Percentiles rank a stretch among this genome's conserved stretches.
Evolutionary conservation across 1,284 basidiomycete genomes (phyloP).

Genomic region (Ustilago trichophora): DNA sequence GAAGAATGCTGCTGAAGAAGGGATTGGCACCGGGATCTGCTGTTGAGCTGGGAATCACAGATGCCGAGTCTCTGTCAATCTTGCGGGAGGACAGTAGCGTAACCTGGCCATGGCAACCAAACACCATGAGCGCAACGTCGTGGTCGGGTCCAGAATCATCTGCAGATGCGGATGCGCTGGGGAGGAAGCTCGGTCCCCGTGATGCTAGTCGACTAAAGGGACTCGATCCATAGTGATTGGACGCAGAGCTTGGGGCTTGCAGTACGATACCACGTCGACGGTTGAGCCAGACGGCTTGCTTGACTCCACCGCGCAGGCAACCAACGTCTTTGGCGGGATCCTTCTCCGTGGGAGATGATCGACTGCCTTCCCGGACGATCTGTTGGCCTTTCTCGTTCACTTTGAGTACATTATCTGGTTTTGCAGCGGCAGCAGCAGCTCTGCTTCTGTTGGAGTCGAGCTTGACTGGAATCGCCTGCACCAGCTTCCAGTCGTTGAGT

Average conservation of each 20-base stretch:
- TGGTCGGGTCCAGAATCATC: constrained; percentile 17
- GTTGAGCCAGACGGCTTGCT: constrained; percentile 32
- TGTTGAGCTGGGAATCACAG: neutral
- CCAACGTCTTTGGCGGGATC: neutral
- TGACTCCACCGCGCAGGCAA: constrained; percentile 16
- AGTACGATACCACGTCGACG: constrained; percentile 29
- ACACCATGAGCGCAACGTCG: constrained; percentile 34
- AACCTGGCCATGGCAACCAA: constrained; percentile 37
- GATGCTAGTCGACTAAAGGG: constrained; percentile 21
- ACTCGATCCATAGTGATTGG: constrained; percentile 19
- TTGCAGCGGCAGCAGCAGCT: neutral
- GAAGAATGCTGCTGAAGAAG: constrained; percentile 26
- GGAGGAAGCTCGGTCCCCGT: constrained; percentile 19
- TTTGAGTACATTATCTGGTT: constrained; percentile 37
- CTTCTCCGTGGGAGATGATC: constrained; percentile 3
- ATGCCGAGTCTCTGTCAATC: constrained; percentile 6
- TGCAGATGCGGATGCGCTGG: neutral
- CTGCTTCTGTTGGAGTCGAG: neutral
- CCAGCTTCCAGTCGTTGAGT: constrained; percentile 40
- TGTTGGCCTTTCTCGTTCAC: constrained; percentile 36
- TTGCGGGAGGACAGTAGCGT: constrained; percentile 28
- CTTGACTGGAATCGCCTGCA: constrained; percentile 16
- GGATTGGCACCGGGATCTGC: neutral
- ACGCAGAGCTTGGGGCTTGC: neutral
- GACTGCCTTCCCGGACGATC: constrained; percentile 5